phyloP scores from a whole-genome alignment of 805 yeast species.

The Hanseniaspora clermontiae region DNA sequence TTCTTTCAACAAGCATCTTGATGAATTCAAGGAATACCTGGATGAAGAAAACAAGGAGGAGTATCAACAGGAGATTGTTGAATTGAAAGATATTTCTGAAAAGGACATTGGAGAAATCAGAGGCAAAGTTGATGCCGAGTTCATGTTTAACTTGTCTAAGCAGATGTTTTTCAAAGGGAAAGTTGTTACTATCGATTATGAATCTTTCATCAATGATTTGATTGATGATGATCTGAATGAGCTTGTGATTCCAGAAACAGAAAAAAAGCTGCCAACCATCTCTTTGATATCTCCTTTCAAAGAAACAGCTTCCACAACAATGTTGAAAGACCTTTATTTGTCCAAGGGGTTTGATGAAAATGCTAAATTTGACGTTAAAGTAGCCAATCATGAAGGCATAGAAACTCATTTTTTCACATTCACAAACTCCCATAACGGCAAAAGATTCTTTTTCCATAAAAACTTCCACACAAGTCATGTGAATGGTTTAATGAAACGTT shows the following conservation, averaged over 20 bases:
- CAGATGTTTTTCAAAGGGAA: background rate
- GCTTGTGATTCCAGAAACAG: conserved; percentile 14
- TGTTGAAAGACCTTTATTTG: background rate
- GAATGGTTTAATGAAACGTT: background rate
- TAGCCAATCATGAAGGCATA: background rate
- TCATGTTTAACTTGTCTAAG: background rate
- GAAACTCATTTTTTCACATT: background rate
- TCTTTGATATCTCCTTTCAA: background rate
- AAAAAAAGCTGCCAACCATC: background rate
- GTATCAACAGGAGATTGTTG: background rate
- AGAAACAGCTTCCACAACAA: background rate
- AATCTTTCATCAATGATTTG: conserved; percentile 2
- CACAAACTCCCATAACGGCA: background rate
- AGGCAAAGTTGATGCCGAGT: background rate
- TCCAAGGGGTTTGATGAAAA: conserved; percentile 15
- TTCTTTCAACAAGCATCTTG: background rate
- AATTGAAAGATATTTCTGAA: background rate
- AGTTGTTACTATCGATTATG: background rate
- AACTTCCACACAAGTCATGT: background rate
- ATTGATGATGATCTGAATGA: conserved; percentile 5
- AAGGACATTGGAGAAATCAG: background rate
- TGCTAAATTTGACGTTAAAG: conserved; percentile 21
- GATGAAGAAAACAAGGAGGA: background rate
- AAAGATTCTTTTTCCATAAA: background rate
- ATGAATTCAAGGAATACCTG: background rate